Percentiles rank a stretch among this genome's conserved stretches.
These are phyloP conservation scores for Macaranga tanarius DNA, from an alignment of 441 rosid species.

Conservation along the genomic window DNA sequence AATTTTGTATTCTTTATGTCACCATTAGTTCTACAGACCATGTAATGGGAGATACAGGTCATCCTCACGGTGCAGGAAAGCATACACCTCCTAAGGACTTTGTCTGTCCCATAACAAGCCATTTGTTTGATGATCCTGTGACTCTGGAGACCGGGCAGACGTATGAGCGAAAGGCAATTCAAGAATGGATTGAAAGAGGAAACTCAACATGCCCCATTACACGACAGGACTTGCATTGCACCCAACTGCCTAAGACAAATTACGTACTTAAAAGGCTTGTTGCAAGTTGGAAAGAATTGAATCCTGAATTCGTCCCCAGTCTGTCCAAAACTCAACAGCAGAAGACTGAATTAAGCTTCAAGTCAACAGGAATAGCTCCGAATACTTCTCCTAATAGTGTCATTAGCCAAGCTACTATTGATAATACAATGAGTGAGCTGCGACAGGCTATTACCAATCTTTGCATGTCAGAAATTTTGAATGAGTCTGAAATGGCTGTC, in stretches of 20 bases:
- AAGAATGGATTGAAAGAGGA: slow-evolving; percentile 73
- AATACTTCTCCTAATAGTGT: slow-evolving; percentile 49
- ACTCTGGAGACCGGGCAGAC: slow-evolving; percentile 88
- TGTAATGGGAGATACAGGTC: slow-evolving; percentile 48
- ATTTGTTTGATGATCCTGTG: slow-evolving; percentile 63
- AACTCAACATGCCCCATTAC: slow-evolving; percentile 75
- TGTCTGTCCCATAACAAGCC: slow-evolving; percentile 71
- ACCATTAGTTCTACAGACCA: slow-evolving; percentile 34
- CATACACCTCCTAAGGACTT: slow-evolving; percentile 66
- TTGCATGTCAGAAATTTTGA: slow-evolving; percentile 59
- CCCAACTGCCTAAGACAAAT: slow-evolving; percentile 62
- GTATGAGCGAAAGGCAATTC: slow-evolving; percentile 65
- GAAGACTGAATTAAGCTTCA: slow-evolving; percentile 29
- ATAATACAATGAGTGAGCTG: slow-evolving; percentile 47
- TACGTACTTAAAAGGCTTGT: slow-evolving; percentile 73
- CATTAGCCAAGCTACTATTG: slow-evolving; percentile 49
- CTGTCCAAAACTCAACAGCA: slow-evolving; percentile 27
- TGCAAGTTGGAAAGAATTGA: slow-evolving; percentile 58
- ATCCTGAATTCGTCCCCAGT: slow-evolving; percentile 32
- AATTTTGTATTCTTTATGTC: slow-evolving; percentile 30
- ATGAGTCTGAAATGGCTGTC: slow-evolving; percentile 69
- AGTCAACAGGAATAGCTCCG: slow-evolving; percentile 33
- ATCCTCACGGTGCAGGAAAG: slow-evolving; percentile 42
- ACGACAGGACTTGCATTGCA: slow-evolving; percentile 53
- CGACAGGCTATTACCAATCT: slow-evolving; percentile 51